These are phyloP conservation scores for Yamadazyma songkhlaensis DNA, from an alignment of 1,139 yeast species.

Conservation along the genomic window DNA sequence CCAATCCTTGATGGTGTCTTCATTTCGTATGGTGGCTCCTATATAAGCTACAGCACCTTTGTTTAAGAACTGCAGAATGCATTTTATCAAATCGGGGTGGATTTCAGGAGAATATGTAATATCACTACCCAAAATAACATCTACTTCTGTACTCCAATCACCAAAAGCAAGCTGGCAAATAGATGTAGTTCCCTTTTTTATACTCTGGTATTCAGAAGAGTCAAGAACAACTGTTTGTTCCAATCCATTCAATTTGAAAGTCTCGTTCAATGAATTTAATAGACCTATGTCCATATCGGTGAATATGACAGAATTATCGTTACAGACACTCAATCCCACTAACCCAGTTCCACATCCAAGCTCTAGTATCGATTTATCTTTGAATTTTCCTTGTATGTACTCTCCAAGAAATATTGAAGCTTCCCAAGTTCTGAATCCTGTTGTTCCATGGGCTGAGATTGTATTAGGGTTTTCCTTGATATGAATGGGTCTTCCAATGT, in stretches of 20 bases:
- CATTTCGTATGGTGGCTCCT: constrained; percentile 74
- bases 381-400: constrained; percentile 37
- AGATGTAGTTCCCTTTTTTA: constrained; percentile 3
- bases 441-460: constrained; percentile 73
- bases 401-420: constrained; percentile 60
- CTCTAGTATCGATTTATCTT: constrained; percentile 49
- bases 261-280: neutral
- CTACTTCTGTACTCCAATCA: constrained; percentile 15
- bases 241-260: constrained; percentile 2
- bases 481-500: constrained; percentile 31
- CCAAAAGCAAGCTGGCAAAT: constrained; percentile 5
- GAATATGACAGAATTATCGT: constrained; percentile 34
- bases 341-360: constrained; percentile 91
- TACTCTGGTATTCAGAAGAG: neutral
- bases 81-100: constrained; percentile 52
- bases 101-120: constrained; percentile 75
- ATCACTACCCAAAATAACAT: constrained; percentile 73
- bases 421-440: constrained; percentile 94
- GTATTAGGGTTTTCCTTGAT: constrained; percentile 63
- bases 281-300: constrained; percentile 78
- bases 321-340: constrained; percentile 51
- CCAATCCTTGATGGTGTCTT: constrained; percentile 54
- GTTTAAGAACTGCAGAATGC: constrained; percentile 41
- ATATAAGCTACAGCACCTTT: constrained; percentile 31
- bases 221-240: neutral